Base-by-base conservation (phyloP, 2,329 filamentous ascomycete genomes). In the Fonsecaea nubica region DNA sequence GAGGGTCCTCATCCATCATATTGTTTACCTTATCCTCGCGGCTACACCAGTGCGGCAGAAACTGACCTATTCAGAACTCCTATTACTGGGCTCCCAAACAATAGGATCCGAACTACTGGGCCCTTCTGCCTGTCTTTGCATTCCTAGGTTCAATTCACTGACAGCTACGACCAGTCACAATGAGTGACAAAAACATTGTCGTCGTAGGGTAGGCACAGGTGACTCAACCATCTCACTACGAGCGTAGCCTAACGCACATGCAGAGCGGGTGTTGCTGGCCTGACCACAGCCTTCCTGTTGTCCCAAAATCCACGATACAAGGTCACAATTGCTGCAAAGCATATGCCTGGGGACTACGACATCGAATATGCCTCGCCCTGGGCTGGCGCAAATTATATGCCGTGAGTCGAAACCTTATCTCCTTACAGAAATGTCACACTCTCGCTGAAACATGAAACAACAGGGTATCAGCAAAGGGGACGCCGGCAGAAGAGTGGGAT, bases 321-420 rank as follows among this genome's bases (percentile, higher is more conserved):
- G 36, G 78, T 93, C 69, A 91, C 89, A 0, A 80, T 93, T 32
- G 81, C 91, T 45, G 89, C 91, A 3, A 93, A 92, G 75, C 90
- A 94, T 75, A 92, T 95, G 89, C 92, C 92, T 0, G 92, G 92
- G 53, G 92, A 96, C 80, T 71, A 69, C 55, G 89, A 92, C 70
- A 88, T 92, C 72, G 89, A 93, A 81, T 96, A 95, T 77, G 88
- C 91, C 0, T 93, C 90, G 7, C 91, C 91, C 0, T 93, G 91
- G 89, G 91, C 91, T 1, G 91, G 91, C 12, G 91, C 91, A 62
- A 92, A 93, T 75, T 87, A 87, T 72, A 76, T 89, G 67, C 91
- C 89, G 87, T 89, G 66, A 72, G 86, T 82, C 21, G 64, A 38
- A 5, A 10, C 30, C n/a, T 36, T 8, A 2, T 52, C 2, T 36